Evolutionary conservation across 129 eudicot species (phyloP), one percentile per base, ranked within the genome.

Genomic region (Helianthus tuberosus): DNA sequence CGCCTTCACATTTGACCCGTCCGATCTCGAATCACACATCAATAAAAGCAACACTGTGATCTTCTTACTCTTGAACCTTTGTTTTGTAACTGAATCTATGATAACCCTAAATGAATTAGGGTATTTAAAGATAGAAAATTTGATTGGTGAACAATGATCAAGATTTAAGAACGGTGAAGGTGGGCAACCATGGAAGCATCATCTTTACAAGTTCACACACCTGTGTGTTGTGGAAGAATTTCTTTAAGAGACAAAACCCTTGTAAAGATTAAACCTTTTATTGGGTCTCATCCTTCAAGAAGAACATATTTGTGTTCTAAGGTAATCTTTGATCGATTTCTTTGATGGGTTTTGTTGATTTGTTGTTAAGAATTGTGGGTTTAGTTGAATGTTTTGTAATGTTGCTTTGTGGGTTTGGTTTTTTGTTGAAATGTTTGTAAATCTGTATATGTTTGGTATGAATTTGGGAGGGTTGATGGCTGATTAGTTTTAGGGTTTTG

Each of bases 221-320:
- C 96, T 13, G 5, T 81, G 46, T 77, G 68, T 72, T 73, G 82
- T 74, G 83, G 87, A 68, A 77, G 46, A 50, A 78, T 65, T 59
- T 72, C 53, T 68, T 29, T 50, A 44, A 9, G 73, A 17, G 76
- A 76, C 74, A 73, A 73, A 82, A 64, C 79, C 53, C 84, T 73
- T 35, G 67, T 80, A 48, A 85, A 82, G 86, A 74, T 87, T 75
- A 88, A 88, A 63, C 90, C 89, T 17, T 79, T n/a, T n/a, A n/a
- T 80, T 9, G 91, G 91, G 12, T 75, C 77, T 32, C 81, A 81
- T 13, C 79, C 88, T 73, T 46, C 76, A 75, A 72, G 71, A 75
- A 74, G 76, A 59, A 55, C 85, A 49, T 80, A 48, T 60, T 61
- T 76, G 61, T 82, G 49, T 52, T 83, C 85, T 43, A 84, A 86